A percentile compares a stretch with the other conserved stretches of the same genome.
Evolutionary conservation across 2,329 filamentous ascomycete species (phyloP).

Genomic region (Colletotrichum acutatum): DNA sequence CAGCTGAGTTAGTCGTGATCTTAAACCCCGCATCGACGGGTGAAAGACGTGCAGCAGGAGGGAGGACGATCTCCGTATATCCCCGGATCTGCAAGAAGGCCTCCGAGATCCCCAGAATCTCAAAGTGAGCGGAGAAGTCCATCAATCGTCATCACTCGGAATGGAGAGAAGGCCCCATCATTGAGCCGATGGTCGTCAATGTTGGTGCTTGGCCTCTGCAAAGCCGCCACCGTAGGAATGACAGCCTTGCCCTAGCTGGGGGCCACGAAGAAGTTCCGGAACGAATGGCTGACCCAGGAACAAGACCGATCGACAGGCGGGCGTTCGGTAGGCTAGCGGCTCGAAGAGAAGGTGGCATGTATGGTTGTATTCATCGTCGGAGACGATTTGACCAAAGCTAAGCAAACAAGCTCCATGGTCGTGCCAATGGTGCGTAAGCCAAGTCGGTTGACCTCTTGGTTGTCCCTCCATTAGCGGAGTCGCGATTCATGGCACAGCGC

Average conservation of each 20-base stretch:
- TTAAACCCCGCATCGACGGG: background rate
- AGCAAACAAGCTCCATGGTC: background rate
- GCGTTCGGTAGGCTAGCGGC: background rate
- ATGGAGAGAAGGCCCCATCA: background rate
- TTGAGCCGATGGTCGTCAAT: background rate
- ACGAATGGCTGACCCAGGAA: background rate
- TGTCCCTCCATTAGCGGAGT: background rate
- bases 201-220: background rate
- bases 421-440: conserved; percentile 22
- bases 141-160: background rate
- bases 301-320: conserved; percentile 13
- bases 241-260: background rate
- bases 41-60: background rate
- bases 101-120: background rate
- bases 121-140: background rate
- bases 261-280: conserved; percentile 26
- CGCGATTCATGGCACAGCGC: conserved; percentile 7
- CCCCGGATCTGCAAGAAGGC: background rate
- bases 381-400: conserved; percentile 7
- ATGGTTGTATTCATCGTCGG: background rate
- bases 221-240: background rate
- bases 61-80: conserved; percentile 11
- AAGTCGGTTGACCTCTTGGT: background rate
- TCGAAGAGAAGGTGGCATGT: background rate
- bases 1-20: background rate